Percentiles rank a stretch among this genome's conserved stretches.
Conservation (phyloP, 208 protist genomes). For the Crithidia thermophila region DNA sequence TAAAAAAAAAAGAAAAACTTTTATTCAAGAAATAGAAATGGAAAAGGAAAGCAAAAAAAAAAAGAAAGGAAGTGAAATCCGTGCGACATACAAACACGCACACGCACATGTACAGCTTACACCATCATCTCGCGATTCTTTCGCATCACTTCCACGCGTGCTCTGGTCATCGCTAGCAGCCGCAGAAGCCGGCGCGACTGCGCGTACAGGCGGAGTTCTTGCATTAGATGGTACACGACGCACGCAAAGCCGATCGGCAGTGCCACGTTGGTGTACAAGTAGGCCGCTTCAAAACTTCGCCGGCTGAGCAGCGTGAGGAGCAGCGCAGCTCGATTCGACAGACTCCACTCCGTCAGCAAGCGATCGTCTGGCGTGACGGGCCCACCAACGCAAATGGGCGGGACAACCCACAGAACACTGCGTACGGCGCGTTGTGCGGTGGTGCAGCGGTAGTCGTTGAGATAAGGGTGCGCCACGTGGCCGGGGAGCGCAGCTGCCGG, state of each 20-base stretch:
- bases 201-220: constrained; percentile 12
- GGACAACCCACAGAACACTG: constrained; percentile 1
- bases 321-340: constrained; percentile 17
- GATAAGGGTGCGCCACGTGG: not conserved
- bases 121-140: not conserved
- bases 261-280: constrained; percentile 26
- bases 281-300: constrained; percentile 17
- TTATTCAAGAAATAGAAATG: not conserved
- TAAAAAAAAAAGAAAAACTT: not conserved
- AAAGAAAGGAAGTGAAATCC: not conserved
- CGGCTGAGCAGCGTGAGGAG: constrained; percentile 27
- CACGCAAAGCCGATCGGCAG: constrained; percentile 14
- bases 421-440: not conserved
- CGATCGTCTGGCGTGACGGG: too few relatives aligned
- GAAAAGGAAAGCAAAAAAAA: not conserved
- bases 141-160: not conserved
- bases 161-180: not conserved
- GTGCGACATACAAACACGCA: not conserved
- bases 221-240: constrained; percentile 5
- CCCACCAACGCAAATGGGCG: constrained; percentile 2
- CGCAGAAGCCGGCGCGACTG: constrained; percentile 5
- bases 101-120: constrained; percentile 1
- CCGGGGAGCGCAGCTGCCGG: not conserved
- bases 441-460: constrained; percentile 11
- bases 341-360: too few relatives aligned